Evolutionary conservation across 371 early-diverging fungal genomes (phyloP), one percentile per base, ranked within the genome.

Genomic region (Lichtheimia ramosa): DNA sequence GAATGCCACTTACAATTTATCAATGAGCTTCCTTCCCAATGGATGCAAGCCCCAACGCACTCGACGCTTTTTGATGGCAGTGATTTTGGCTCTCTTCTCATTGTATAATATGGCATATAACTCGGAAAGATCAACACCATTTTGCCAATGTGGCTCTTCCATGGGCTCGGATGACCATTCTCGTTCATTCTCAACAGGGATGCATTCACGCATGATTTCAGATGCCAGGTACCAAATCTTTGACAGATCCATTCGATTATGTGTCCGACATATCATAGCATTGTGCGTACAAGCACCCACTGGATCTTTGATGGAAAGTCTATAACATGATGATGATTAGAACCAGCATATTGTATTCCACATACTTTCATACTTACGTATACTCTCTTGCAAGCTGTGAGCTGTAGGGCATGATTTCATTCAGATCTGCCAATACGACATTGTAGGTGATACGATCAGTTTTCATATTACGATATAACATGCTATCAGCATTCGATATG

Each of bases 11-110:
- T 75, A 88, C 86, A 88, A 51, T 48, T 76, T 78, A 49, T 83
- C 69, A 0, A 87, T 86, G 18, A 90, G 68, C 40, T 74, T 72
- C 34, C 77, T 69, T 8, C 92, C 91, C 16, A 90, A 72, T 2
- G 92, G 92, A 74, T 92, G 92, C 27, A 73, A 65, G 14, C 88
- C 90, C 92, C 91, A 92, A 51, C 73, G 68, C 15, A 85, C 82
- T 39, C 74, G 61, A 23, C 74, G 68, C 34, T 69, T 56, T 27
- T 62, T 62, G 24, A 25, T 20, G 15, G 46, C 43, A 18, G 41
- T 43, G 15, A 56, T 46, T 6, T 15, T 27, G 12, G 28, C 13
- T 68, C 59, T 23, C 48, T 51, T 49, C 21, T 41, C 46, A 50
- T 61, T 24, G 51, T 56, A 41, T 3, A 61, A 39, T 5, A 60